Evolutionary conservation across 2,329 filamentous ascomycete genomes (phyloP).

Genomic region (Exophiala sideris): DNA sequence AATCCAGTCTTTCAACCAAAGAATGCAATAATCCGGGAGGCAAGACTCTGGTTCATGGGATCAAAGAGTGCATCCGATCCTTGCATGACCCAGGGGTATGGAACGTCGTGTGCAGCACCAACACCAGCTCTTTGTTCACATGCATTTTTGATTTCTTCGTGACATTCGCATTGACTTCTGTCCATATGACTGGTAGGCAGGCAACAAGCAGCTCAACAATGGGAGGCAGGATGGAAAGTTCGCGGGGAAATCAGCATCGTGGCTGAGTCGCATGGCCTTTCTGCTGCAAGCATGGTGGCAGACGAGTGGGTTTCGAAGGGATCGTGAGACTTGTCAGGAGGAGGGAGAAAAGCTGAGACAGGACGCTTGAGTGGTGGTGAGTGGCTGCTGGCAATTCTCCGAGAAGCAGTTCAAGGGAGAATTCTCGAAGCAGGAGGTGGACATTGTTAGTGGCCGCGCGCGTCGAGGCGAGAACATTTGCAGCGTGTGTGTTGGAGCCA

Average conservation of each 20-base stretch:
- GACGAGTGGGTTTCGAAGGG: constrained; percentile 10
- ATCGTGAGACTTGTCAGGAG: constrained; percentile 23
- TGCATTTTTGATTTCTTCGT: not conserved
- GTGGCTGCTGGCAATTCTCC: constrained; percentile 4
- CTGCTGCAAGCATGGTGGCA: constrained; percentile 18
- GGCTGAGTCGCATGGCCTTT: not conserved
- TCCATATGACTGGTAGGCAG: too few species aligned
- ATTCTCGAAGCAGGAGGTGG: not conserved
- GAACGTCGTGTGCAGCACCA: not conserved
- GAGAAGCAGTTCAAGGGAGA: constrained; percentile 1
- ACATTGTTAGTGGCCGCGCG: constrained; percentile 10
- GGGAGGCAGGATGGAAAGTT: not conserved
- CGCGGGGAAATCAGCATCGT: not conserved
- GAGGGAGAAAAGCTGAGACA: constrained; percentile 17
- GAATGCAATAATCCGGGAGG: not conserved
- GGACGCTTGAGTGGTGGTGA: not conserved
- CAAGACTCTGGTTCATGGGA: not conserved
- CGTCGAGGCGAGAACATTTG: constrained; percentile 9
- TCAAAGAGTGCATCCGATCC: not conserved
- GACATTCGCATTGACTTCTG: not conserved
- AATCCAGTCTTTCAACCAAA: not conserved
- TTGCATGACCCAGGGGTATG: constrained; percentile 9
- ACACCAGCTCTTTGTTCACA: not conserved
- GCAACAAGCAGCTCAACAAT: too few species aligned
- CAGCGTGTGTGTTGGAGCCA: not conserved